Base-by-base conservation (phyloP, 176 grass and related monocot species). In the Otatea glauca region DNA sequence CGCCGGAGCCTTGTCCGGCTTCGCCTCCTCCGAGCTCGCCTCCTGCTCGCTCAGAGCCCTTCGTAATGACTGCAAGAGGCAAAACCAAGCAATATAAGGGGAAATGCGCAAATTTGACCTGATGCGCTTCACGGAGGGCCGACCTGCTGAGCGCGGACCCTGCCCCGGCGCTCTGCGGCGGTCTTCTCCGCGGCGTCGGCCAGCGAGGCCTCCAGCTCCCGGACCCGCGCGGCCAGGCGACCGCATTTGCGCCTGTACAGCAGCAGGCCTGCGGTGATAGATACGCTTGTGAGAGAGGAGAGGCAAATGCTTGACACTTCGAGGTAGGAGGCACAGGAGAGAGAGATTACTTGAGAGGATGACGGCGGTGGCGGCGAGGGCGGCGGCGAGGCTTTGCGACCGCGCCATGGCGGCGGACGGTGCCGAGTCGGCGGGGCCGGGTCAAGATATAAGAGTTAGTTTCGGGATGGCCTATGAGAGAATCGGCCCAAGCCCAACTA, bases 11-110 rank as follows among this genome's bases (percentile, higher is more conserved):
- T 67, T 79, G 32, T 5, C 44, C 55, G 53, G 68, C 54, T 32
- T 88, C 27, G 17, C 79, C 43, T 85, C 76, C 47, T 81, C 86
- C 11, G 47, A 70, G 20, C 32, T 34, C 18, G 47, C 16, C 72
- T 73, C 90, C 38, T 50, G 64, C 70, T 94, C 77, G 51, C 85
- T 78, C 76, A 95, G 80, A 38, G 91, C 85, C 64, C 72, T 92
- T 55, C 96, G 88, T 72, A 98, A 49, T 2, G 87, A 92, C 93
- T 98, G 77, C 24, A 74, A 85, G 32, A 76, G 29, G 23, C 39
- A 5, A 74, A 72, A 55, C 44, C 44, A 45, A 45, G 44, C 10
- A 45, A 3, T 45, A 45, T 45, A 10, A 45, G 3, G 44, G 44
- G 44, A 12, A 45, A 45, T 10, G 44, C 10, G 44, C 44, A 45